Percentiles rank a stretch among this genome's conserved stretches.
Conservation (phyloP, 768 basidiomycete genomes). For the Candolleomyces efflorescens region DNA sequence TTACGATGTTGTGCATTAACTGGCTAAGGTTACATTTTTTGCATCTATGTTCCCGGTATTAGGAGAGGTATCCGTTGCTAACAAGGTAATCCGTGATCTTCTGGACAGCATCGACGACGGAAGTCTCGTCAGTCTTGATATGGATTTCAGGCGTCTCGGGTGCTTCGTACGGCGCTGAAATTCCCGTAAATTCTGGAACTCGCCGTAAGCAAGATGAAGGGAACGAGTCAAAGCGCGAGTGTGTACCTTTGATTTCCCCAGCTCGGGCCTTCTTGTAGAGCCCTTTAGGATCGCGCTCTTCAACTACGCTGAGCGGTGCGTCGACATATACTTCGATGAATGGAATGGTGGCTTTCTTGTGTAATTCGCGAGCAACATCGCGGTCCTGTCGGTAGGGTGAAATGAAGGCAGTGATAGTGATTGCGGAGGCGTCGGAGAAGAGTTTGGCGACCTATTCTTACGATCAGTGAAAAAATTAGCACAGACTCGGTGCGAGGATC, state of each 20-base stretch:
- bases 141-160: slow-evolving; percentile 86
- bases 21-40: background rate
- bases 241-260: slow-evolving; percentile 90
- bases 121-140: slow-evolving; percentile 79
- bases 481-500: slow-evolving; percentile 8
- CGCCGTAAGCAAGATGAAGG: background rate
- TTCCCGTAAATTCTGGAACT: slow-evolving; percentile 87
- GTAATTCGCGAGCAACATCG: slow-evolving; percentile 74
- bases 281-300: slow-evolving; percentile 94
- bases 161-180: slow-evolving; percentile 94
- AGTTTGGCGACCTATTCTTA: slow-evolving; percentile 79
- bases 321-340: slow-evolving; percentile 97
- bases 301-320: slow-evolving; percentile 83
- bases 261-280: slow-evolving; percentile 95
- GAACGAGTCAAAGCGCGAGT: background rate
- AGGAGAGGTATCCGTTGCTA: slow-evolving; percentile 52
- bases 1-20: background rate
- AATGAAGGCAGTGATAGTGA: slow-evolving; percentile 94
- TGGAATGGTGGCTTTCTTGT: slow-evolving; percentile 64
- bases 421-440: slow-evolving; percentile 83
- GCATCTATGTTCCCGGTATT: slow-evolving; percentile 1
- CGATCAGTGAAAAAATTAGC: background rate
- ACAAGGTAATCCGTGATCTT: slow-evolving; percentile 78
- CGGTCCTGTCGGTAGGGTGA: slow-evolving; percentile 95
- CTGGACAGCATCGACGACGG: slow-evolving; percentile 74